Evolutionary conservation across 768 basidiomycete species (phyloP).

Genomic region (Podaxis mareebaensis): DNA sequence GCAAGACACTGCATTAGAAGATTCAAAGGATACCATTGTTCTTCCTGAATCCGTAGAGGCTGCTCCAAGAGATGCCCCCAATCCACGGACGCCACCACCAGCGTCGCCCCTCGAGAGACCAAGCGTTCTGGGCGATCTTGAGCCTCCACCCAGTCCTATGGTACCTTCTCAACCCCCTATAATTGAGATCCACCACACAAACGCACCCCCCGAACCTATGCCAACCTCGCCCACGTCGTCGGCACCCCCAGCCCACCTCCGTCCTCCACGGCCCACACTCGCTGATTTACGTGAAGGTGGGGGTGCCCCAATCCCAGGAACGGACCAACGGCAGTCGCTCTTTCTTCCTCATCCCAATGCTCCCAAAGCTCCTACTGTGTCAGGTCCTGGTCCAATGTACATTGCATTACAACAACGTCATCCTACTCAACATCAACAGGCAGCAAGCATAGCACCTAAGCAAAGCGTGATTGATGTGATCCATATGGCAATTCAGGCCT

Average conservation of each 20-base stretch:
- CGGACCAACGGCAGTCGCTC: constrained; percentile 36
- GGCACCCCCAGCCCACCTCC: constrained; percentile 4
- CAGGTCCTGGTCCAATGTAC: constrained; percentile 61
- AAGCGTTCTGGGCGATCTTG: constrained; percentile 1
- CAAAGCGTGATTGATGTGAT: constrained; percentile 6
- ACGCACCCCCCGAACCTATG: not conserved
- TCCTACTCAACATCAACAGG: constrained; percentile 24
- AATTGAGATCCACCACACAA: not conserved
- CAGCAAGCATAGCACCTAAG: not conserved
- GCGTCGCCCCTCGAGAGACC: not conserved
- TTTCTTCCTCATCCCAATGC: constrained; percentile 50
- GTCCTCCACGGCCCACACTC: constrained; percentile 27
- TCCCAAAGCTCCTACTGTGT: constrained; percentile 36
- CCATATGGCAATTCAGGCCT: constrained; percentile 10
- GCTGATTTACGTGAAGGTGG: constrained; percentile 31
- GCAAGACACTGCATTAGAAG: constrained; percentile 13
- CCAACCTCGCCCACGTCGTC: constrained; percentile 11
- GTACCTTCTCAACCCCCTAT: constrained; percentile 22
- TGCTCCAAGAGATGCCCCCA: constrained; percentile 16
- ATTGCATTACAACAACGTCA: constrained; percentile 24
- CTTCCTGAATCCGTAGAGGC: constrained; percentile 26
- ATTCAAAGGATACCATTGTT: constrained; percentile 20
- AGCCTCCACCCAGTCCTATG: constrained; percentile 18
- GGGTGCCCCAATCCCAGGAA: constrained; percentile 27
- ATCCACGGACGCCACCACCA: constrained; percentile 28